Conservation (phyloP, 495 filamentous ascomycete species). For the Aspergillus bridgeri region DNA sequence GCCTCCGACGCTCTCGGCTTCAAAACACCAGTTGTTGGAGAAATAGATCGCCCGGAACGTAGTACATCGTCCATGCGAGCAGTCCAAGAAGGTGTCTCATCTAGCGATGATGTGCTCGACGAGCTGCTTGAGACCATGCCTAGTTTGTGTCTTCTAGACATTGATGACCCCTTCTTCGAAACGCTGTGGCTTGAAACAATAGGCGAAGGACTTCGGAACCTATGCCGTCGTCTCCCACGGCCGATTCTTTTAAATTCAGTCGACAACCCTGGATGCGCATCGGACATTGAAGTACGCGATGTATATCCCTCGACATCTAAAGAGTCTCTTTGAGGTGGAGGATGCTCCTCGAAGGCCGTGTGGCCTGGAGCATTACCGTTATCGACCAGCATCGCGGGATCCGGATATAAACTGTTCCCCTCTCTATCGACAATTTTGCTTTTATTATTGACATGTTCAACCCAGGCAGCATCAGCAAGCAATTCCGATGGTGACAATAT, state of each 20-base stretch:
- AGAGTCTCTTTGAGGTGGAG: slow-evolving; percentile 13
- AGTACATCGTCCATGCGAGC: slow-evolving; percentile 1
- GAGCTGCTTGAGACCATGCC: slow-evolving; percentile 29
- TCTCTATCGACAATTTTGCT: slow-evolving; percentile 68
- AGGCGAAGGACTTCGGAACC: slow-evolving; percentile 26
- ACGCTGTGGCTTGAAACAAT: slow-evolving; percentile 25
- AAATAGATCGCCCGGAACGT: slow-evolving; percentile 8
- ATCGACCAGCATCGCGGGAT: slow-evolving; percentile 24
- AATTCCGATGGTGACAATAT: slow-evolving; percentile 71
- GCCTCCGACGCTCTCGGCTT: not conserved
- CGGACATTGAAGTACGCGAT: slow-evolving; percentile 30
- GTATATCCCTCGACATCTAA: slow-evolving; percentile 20
- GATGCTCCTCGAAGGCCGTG: slow-evolving; percentile 13
- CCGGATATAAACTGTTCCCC: slow-evolving; percentile 66
- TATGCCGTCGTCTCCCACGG: slow-evolving; percentile 34
- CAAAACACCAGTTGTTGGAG: not conserved
- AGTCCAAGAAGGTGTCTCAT: slow-evolving; percentile 13
- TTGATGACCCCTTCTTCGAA: slow-evolving; percentile 21
- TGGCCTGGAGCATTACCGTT: slow-evolving; percentile 15
- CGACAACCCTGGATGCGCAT: slow-evolving; percentile 24
- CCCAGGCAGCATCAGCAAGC: slow-evolving; percentile 81
- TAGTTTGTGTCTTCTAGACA: slow-evolving; percentile 23
- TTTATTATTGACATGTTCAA: slow-evolving; percentile 74
- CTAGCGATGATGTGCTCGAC: slow-evolving; percentile 26
- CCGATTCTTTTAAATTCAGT: slow-evolving; percentile 29